Conservation (phyloP, 352 stramenopile genomes). For the Lagenidium giganteum region DNA sequence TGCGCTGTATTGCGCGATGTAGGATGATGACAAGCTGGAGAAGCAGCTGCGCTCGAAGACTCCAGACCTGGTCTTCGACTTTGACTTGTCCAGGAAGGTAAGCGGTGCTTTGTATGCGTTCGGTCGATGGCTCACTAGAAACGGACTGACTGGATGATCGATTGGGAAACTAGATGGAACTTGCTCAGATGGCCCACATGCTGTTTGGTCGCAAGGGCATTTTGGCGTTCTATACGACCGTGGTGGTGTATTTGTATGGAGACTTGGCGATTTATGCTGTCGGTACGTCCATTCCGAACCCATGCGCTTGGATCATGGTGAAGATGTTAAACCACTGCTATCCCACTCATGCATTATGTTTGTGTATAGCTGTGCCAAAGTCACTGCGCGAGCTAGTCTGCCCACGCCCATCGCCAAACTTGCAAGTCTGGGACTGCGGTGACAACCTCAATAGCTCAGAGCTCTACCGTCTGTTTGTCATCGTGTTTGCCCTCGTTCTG, state of each 20-base stretch:
- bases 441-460: conserved; percentile 67
- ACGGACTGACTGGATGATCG: background rate
- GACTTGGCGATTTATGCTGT: conserved; percentile 85
- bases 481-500: conserved; percentile 67
- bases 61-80: conserved; percentile 33
- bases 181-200: conserved; percentile 78
- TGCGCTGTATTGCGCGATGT: background rate
- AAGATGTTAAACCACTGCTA: background rate
- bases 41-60: conserved; percentile 35
- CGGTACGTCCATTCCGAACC: conserved; percentile 33
- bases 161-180: conserved; percentile 63
- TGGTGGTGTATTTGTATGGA: conserved; percentile 83
- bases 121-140: background rate
- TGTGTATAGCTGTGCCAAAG: conserved; percentile 72
- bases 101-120: background rate
- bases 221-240: conserved; percentile 74
- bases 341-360: background rate
- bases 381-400: conserved; percentile 82
- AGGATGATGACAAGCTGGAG: conserved; percentile 57
- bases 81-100: conserved; percentile 77
- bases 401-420: conserved; percentile 39
- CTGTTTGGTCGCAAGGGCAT: conserved; percentile 64
- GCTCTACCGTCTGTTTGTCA: conserved; percentile 79
- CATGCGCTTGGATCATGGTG: background rate
- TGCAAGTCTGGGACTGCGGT: conserved; percentile 63